phyloP scores from a whole-genome alignment of 225 moss, liverwort and hornwort genomes.

The Asterella californica region DNA sequence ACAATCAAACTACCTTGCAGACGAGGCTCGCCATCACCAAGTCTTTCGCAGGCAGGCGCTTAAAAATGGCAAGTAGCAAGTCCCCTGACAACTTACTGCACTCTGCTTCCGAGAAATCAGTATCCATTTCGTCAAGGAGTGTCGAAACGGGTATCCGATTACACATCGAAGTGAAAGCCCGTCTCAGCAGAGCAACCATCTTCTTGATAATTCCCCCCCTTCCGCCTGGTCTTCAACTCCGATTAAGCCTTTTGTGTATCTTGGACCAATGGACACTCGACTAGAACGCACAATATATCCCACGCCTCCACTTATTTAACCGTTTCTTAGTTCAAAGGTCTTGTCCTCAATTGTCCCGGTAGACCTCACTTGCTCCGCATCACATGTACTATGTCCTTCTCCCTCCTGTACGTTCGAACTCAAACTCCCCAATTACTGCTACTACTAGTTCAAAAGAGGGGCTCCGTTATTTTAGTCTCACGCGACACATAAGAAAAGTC shows the following conservation, averaged over 20 bases:
- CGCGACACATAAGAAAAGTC: background rate
- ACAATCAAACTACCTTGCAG: slow-evolving; percentile 20
- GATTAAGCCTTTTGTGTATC: background rate
- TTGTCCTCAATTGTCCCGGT: background rate
- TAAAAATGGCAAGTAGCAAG: slow-evolving; percentile 16
- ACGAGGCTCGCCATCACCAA: slow-evolving; percentile 23
- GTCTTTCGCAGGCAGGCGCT: slow-evolving; percentile 14
- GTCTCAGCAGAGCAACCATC: slow-evolving; percentile 19
- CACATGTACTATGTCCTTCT: background rate
- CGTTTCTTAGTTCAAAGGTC: background rate
- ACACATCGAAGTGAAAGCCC: slow-evolving; percentile 17
- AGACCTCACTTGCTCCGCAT: background rate
- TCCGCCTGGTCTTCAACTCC: background rate
- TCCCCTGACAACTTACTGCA: slow-evolving; percentile 19
- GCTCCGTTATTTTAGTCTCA: background rate
- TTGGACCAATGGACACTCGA: background rate
- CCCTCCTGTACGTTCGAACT: background rate
- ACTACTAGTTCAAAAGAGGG: background rate
- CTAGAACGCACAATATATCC: background rate
- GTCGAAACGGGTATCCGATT: background rate
- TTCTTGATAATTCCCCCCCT: background rate
- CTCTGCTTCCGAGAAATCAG: background rate
- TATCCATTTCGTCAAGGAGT: background rate
- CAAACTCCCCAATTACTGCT: background rate
- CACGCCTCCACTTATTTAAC: background rate